A percentile compares a stretch with the other conserved stretches of the same genome.
Conservation (phyloP, 768 basidiomycete species). For the Macrolepiota dolichaula region DNA sequence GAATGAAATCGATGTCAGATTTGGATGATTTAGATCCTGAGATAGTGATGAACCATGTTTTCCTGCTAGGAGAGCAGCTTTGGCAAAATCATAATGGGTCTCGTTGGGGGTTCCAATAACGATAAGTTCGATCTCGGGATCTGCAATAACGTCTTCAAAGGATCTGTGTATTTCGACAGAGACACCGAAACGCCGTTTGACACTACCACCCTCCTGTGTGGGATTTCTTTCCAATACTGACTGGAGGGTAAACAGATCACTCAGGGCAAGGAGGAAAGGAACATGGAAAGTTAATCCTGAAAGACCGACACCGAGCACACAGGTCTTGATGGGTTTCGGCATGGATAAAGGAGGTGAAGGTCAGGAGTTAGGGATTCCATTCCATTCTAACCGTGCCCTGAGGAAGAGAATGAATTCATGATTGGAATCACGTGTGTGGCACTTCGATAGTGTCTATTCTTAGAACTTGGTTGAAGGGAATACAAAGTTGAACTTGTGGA, state of each 20-base stretch:
- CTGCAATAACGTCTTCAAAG: conserved; percentile 57
- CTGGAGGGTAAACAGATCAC: conserved; percentile 65
- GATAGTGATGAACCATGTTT: conserved; percentile 56
- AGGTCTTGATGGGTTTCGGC: conserved; percentile 56
- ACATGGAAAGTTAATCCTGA: conserved; percentile 77
- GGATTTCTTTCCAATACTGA: conserved; percentile 79
- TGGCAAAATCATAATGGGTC: conserved; percentile 69
- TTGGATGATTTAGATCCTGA: not conserved
- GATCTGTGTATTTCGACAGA: conserved; percentile 54
- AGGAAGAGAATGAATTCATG: not conserved
- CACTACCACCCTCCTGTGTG: conserved; percentile 53
- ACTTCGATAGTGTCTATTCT: not conserved
- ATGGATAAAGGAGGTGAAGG: conserved; percentile 16
- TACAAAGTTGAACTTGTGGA: conserved; percentile 18
- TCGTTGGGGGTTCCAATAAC: conserved; percentile 71
- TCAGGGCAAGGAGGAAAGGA: conserved; percentile 73
- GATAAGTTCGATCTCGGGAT: conserved; percentile 64
- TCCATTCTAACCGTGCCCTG: not conserved
- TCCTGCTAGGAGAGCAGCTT: conserved; percentile 61
- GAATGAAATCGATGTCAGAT: not conserved
- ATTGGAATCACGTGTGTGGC: not conserved
- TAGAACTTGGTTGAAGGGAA: not conserved
- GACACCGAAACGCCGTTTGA: conserved; percentile 62
- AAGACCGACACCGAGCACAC: conserved; percentile 76
- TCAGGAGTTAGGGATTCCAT: not conserved